A percentile compares a stretch with the other conserved stretches of the same genome.
Conservation (phyloP, 208 protist genomes). For the Leishmania arabica region DNA sequence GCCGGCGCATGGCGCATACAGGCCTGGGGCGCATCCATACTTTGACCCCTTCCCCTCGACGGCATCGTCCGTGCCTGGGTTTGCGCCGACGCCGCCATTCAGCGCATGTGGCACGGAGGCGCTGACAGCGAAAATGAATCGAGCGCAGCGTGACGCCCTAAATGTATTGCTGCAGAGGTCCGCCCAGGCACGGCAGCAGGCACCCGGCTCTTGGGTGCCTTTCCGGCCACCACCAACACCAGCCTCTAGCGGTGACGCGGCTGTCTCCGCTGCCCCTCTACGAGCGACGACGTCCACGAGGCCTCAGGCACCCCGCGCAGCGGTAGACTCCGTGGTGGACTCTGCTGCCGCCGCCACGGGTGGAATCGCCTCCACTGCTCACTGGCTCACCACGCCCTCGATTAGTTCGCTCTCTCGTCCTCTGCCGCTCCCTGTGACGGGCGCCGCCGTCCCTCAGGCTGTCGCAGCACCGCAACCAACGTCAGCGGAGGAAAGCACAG, state of each 20-base stretch:
- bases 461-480: background rate
- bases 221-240: background rate
- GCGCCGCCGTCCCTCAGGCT: background rate
- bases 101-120: background rate
- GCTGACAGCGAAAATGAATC: background rate
- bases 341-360: background rate
- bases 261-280: background rate
- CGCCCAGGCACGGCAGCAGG: constrained; percentile 2
- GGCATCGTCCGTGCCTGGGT: background rate
- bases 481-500: background rate
- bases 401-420: background rate
- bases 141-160: background rate
- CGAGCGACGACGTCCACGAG: background rate
- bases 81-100: background rate
- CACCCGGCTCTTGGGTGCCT: background rate
- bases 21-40: constrained; percentile 5
- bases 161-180: constrained; percentile 6
- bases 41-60: constrained; percentile 1
- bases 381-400: background rate
- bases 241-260: background rate
- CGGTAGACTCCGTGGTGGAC: background rate
- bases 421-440: background rate
- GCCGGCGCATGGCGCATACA: constrained; percentile 3
- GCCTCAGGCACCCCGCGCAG: background rate
- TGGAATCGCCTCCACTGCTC: background rate